These are phyloP conservation scores for Candida odintsovae DNA, from an alignment of 805 yeast genomes.

Conservation along the genomic window DNA sequence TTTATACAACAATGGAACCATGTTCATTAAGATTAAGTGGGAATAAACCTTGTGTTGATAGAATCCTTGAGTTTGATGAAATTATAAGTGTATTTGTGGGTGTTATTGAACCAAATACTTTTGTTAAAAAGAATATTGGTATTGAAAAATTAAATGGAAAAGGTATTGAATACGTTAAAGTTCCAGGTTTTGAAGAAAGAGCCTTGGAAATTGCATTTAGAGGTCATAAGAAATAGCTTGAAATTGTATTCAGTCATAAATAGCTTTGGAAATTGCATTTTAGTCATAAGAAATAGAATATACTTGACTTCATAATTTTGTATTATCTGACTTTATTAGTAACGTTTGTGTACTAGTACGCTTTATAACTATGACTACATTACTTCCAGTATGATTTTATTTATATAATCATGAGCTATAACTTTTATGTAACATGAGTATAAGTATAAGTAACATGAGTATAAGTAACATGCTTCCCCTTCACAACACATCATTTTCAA, in stretches of 20 bases:
- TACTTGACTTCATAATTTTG: too few relatives aligned
- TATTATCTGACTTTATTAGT: too few relatives aligned
- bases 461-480: too few relatives aligned
- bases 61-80: constrained; percentile 47
- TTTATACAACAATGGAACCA: constrained; percentile 97
- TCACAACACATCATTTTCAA: constrained; percentile 27
- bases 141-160: constrained; percentile 42
- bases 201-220: constrained; percentile 64
- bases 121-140: constrained; percentile 75
- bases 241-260: too few relatives aligned
- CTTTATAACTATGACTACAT: too few relatives aligned
- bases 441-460: too few relatives aligned
- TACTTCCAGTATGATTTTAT: too few relatives aligned
- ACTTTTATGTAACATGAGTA: too few relatives aligned
- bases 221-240: constrained; percentile 57
- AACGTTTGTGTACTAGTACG: too few relatives aligned
- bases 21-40: constrained; percentile 88
- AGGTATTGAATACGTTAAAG: constrained; percentile 67
- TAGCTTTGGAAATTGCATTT: too few relatives aligned
- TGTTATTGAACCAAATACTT: constrained; percentile 82
- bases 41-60: constrained; percentile 78
- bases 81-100: constrained; percentile 85
- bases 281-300: too few relatives aligned
- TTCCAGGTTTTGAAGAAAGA: constrained; percentile 77
- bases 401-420: too few relatives aligned